Evolutionary conservation across 2,329 filamentous ascomycete species (phyloP).

Genomic region (Neurospora sp.): DNA sequence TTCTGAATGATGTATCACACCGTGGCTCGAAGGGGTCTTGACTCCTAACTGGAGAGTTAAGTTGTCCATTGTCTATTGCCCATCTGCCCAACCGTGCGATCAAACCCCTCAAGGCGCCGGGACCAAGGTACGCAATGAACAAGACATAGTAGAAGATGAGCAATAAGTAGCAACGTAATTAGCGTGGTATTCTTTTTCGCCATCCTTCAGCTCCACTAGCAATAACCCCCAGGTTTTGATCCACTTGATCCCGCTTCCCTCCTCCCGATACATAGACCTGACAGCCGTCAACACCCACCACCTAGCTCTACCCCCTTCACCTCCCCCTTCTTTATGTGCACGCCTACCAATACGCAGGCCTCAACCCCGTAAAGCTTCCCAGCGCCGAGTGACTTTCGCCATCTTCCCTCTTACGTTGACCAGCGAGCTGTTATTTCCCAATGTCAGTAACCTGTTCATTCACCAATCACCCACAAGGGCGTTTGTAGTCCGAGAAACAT

Average conservation of each 20-base stretch:
- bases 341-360: conserved; percentile 22
- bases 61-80: too few relatives aligned
- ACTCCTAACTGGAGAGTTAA: too few relatives aligned
- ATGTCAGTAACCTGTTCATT: neutral
- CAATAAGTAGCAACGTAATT: neutral
- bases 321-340: neutral
- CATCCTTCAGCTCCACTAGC: neutral
- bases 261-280: neutral
- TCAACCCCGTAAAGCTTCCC: conserved; percentile 27
- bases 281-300: neutral
- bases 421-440: conserved; percentile 41
- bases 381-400: conserved; percentile 35
- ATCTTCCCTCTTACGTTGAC: conserved; percentile 63
- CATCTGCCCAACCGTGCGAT: too few relatives aligned
- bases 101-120: too few relatives aligned
- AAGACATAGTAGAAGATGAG: neutral
- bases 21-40: too few relatives aligned
- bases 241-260: neutral
- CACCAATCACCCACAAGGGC: neutral
- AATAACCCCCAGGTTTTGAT: neutral
- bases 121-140: neutral
- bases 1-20: too few relatives aligned
- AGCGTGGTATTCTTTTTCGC: neutral
- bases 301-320: neutral
- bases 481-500: too few relatives aligned